Evolutionary conservation across 768 basidiomycete species (phyloP).

Genomic region (Hydnomerulius pinastri): DNA sequence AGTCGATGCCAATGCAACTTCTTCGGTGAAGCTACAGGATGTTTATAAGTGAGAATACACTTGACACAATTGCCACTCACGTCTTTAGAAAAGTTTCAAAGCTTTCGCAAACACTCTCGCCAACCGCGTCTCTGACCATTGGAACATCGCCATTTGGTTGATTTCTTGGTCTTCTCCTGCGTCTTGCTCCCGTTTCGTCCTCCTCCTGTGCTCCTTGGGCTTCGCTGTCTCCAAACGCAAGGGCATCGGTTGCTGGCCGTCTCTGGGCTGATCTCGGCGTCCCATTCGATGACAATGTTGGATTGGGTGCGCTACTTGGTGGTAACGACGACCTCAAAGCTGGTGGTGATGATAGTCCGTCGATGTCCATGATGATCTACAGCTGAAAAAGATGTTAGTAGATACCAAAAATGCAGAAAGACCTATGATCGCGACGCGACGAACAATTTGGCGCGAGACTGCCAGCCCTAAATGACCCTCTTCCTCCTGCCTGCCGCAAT

Average conservation of each 20-base stretch:
- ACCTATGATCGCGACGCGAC: conserved; percentile 28
- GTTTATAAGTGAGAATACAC: background rate
- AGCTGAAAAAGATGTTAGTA: conserved; percentile 8
- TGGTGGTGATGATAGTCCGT: conserved; percentile 59
- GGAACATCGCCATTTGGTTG: conserved; percentile 70
- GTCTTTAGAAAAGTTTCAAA: conserved; percentile 91
- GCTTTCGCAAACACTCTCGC: conserved; percentile 90
- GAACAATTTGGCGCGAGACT: conserved; percentile 41
- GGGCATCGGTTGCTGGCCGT: conserved; percentile 51
- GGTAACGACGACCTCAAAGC: conserved; percentile 53
- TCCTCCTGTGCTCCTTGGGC: conserved; percentile 38
- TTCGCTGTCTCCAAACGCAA: conserved; percentile 58
- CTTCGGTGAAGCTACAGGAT: conserved; percentile 73
- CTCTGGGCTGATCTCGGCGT: conserved; percentile 35
- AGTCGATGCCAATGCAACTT: conserved; percentile 75
- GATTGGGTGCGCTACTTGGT: conserved; percentile 48
- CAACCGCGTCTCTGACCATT: conserved; percentile 89
- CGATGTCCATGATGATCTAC: conserved; percentile 51
- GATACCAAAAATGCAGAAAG: conserved; percentile 6
- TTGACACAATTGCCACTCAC: conserved; percentile 47
- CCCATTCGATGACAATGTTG: conserved; percentile 38
- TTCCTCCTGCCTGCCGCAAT: background rate
- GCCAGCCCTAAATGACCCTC: conserved; percentile 40
- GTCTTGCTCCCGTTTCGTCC: conserved; percentile 44
- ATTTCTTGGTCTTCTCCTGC: conserved; percentile 44